Conservation (phyloP, 73 alveolate species). For the Blepharisma japonicum region DNA sequence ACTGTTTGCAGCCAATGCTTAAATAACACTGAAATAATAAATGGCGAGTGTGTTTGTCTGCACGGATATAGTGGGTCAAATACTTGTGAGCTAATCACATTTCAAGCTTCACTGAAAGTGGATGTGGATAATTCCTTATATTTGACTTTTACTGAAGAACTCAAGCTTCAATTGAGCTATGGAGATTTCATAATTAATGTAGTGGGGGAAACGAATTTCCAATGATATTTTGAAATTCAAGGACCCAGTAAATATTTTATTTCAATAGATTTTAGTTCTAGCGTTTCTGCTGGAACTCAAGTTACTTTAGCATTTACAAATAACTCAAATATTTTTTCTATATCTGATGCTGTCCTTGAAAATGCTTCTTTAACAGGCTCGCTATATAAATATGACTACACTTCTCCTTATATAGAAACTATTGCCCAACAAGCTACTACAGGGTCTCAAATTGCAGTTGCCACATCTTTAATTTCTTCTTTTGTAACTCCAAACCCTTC, state of each 20-base stretch:
- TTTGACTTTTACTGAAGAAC: background rate
- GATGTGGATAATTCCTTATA: background rate
- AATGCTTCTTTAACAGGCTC: background rate
- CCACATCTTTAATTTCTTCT: background rate
- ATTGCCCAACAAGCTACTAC: background rate
- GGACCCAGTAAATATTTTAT: background rate
- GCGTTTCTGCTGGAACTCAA: background rate
- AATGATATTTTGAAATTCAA: background rate
- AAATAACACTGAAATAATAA: background rate
- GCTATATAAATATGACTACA: background rate
- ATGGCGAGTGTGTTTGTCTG: background rate
- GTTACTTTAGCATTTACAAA: background rate
- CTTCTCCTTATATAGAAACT: background rate
- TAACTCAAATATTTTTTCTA: background rate
- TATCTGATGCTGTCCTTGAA: background rate
- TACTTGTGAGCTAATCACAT: background rate
- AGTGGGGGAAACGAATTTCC: background rate
- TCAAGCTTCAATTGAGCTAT: background rate
- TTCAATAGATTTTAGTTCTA: background rate
- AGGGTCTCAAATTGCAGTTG: background rate
- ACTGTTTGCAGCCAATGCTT: background rate
- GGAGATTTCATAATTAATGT: background rate
- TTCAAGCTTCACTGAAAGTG: background rate
- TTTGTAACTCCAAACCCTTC: conserved; percentile 20
- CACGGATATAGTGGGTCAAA: background rate